Conservation (phyloP, 257 asterid species). For the Ophiorrhiza pumila region DNA sequence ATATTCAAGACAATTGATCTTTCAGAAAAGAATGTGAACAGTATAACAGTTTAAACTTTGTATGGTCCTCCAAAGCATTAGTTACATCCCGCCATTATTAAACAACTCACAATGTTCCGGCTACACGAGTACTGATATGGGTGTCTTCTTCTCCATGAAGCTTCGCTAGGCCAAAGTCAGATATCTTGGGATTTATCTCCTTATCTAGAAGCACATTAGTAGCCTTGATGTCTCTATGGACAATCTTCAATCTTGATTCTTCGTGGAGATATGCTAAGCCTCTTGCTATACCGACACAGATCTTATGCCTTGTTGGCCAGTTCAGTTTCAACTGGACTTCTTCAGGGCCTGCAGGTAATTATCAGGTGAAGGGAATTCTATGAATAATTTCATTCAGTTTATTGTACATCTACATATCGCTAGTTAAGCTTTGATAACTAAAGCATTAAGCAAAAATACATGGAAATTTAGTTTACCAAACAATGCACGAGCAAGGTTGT, state of each 20-base stretch:
- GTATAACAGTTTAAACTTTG: neutral
- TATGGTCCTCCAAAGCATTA: neutral
- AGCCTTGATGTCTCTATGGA: conserved; percentile 40
- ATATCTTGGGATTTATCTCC: conserved; percentile 36
- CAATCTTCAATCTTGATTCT: conserved; percentile 35
- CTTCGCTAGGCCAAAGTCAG: conserved; percentile 42
- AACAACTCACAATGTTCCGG: conserved; percentile 35
- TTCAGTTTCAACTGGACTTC: conserved; percentile 27
- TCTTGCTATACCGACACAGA: conserved; percentile 38
- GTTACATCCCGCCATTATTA: neutral
- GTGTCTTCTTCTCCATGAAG: conserved; percentile 30
- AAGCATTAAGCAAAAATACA: neutral
- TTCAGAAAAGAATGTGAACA: neutral
- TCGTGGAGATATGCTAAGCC: conserved; percentile 40
- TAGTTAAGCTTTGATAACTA: neutral
- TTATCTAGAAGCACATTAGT: conserved; percentile 38
- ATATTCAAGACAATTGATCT: neutral
- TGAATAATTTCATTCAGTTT: neutral
- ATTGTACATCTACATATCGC: neutral
- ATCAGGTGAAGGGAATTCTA: neutral
- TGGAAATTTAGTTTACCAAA: conserved; percentile 41
- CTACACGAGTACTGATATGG: conserved; percentile 38
- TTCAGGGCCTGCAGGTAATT: conserved; percentile 21
- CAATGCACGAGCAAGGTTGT: conserved; percentile 77
- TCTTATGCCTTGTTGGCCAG: conserved; percentile 34